These are phyloP conservation scores for Miamiensis avidus DNA, from an alignment of 169 alveolate genomes.

Conservation along the genomic window DNA sequence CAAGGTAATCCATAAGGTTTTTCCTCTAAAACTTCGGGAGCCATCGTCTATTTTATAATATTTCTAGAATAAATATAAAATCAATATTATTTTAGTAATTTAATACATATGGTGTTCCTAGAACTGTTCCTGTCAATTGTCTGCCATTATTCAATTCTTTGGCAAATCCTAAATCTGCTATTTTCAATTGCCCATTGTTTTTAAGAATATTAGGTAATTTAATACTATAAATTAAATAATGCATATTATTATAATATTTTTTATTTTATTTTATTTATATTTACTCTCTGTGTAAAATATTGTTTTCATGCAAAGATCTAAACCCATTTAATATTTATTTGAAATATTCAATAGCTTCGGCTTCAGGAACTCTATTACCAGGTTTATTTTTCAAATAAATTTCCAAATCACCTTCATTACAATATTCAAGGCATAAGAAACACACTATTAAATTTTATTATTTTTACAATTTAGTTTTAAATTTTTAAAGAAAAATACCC, in stretches of 20 bases:
- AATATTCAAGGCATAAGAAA: conserved; percentile 33
- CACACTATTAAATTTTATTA: not conserved
- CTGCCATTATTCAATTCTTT: conserved; percentile 10
- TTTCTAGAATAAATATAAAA: no score
- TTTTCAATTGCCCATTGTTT: conserved; percentile 22
- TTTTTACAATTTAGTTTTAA: not conserved
- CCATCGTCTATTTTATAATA: conserved; percentile 31
- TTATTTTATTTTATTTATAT: not conserved
- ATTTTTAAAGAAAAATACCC: no score
- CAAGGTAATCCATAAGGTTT: conserved; percentile 31
- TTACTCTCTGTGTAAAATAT: conserved; percentile 43
- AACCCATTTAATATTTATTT: conserved; percentile 40
- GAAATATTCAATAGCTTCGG: conserved; percentile 26
- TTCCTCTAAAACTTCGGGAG: conserved; percentile 43
- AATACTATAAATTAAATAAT: conserved; percentile 1
- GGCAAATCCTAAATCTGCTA: conserved; percentile 49
- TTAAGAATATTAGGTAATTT: conserved; percentile 41
- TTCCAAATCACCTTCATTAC: conserved; percentile 39
- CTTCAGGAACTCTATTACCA: conserved; percentile 23
- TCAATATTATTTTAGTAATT: no score
- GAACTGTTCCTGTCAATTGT: conserved; percentile 25
- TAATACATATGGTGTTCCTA: conserved; percentile 36
- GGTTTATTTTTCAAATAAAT: conserved; percentile 24
- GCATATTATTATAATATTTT: not conserved
- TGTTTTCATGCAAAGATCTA: conserved; percentile 41